Conservation (phyloP, 768 basidiomycete species). For the Lactarius vividus region DNA sequence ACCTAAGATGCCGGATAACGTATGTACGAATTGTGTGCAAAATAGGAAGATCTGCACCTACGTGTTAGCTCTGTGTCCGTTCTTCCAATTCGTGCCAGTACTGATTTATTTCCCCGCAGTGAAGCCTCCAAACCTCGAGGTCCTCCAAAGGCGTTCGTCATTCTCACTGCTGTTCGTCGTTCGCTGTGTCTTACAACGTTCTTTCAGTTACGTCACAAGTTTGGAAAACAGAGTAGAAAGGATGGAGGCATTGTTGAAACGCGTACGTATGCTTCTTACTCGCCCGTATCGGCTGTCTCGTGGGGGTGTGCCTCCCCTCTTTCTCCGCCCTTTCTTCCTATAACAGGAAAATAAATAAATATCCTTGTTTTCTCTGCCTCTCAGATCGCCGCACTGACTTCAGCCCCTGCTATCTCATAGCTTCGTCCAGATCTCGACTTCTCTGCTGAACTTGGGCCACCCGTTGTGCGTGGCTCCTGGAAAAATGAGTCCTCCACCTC, state of each 20-base stretch:
- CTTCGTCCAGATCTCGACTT: conserved; percentile 62
- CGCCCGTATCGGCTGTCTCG: not conserved
- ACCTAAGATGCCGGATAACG: conserved; percentile 35
- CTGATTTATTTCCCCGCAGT: conserved; percentile 26
- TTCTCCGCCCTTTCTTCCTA: not conserved
- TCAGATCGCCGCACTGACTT: not conserved
- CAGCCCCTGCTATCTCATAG: conserved; percentile 36
- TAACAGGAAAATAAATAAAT: too few relatives aligned
- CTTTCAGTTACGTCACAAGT: conserved; percentile 34
- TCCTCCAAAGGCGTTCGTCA: conserved; percentile 41
- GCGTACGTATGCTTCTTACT: conserved; percentile 33
- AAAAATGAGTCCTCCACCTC: conserved; percentile 35
- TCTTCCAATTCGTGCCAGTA: not conserved
- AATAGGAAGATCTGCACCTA: conserved; percentile 37
- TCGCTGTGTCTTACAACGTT: conserved; percentile 6
- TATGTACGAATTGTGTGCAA: conserved; percentile 40
- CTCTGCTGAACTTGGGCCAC: conserved; percentile 59
- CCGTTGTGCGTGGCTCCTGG: conserved; percentile 65
- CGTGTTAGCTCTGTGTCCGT: conserved; percentile 29
- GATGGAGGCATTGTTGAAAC: conserved; percentile 37
- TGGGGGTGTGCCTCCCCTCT: not conserved
- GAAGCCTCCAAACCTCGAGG: conserved; percentile 40
- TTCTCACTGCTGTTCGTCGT: not conserved
- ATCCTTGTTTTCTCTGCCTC: conserved; percentile 12
- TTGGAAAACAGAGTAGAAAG: conserved; percentile 39